Conservation (phyloP, 1,284 basidiomycete genomes). For the Phellinidium pouzarii region DNA sequence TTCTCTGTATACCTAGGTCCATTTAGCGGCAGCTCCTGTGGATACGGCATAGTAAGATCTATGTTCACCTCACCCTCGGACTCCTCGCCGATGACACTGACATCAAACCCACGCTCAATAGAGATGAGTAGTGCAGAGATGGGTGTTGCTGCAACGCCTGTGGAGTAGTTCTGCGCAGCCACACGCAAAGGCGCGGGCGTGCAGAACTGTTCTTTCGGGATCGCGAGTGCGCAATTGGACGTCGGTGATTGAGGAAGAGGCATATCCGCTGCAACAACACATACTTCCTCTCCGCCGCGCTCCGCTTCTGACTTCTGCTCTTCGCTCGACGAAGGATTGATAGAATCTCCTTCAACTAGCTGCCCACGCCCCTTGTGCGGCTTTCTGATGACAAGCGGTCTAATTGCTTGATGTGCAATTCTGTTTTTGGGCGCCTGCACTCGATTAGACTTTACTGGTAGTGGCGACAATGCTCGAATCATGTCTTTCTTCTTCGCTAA, state of each 20-base stretch:
- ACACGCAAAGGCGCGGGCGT: background rate
- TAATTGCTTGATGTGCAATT: background rate
- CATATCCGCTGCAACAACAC: background rate
- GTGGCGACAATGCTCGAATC: background rate
- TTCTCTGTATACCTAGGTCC: background rate
- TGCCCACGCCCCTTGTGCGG: background rate
- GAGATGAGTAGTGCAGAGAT: constrained; percentile 62
- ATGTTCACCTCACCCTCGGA: background rate
- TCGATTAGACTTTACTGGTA: background rate
- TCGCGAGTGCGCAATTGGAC: background rate
- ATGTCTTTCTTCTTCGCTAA: background rate
- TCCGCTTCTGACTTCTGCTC: background rate
- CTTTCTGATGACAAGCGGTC: background rate
- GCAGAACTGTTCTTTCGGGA: background rate
- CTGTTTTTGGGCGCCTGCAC: background rate
- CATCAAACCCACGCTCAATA: constrained; percentile 60
- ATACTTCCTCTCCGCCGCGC: background rate
- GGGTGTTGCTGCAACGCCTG: constrained; percentile 36
- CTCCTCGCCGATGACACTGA: background rate
- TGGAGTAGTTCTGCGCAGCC: background rate
- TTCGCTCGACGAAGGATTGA: too few species aligned
- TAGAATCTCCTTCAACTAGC: too few species aligned
- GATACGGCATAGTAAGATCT: background rate
- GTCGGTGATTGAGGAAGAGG: background rate
- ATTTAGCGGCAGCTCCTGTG: background rate